phyloP scores from a whole-genome alignment of 441 rosid genomes.

The Mallotus japonicus region DNA sequence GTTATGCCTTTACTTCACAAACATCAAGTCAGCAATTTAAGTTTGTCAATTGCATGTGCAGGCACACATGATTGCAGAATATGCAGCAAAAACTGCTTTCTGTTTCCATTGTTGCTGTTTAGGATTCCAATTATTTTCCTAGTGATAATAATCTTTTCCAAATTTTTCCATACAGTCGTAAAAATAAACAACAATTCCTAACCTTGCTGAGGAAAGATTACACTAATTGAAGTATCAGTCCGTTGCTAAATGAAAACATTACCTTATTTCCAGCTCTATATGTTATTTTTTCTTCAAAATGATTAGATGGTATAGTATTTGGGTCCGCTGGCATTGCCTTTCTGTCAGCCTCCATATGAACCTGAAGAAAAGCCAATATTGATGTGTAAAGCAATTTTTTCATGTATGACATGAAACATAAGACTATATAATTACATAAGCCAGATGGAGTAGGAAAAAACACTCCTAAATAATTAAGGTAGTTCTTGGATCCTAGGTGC shows the following conservation, averaged over 20 bases:
- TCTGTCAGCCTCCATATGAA: constrained; percentile 92
- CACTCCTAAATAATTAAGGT: not conserved
- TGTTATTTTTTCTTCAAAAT: constrained; percentile 61
- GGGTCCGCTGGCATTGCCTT: constrained; percentile 60
- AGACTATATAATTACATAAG: not conserved
- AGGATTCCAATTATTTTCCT: not conserved
- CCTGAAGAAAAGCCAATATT: constrained; percentile 41
- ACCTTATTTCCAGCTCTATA: constrained; percentile 86
- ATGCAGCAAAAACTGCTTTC: not conserved
- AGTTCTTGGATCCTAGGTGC: not conserved
- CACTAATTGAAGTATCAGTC: not conserved
- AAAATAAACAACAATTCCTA: not conserved
- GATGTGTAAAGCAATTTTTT: constrained; percentile 13
- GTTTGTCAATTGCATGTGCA: not conserved
- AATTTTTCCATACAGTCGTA: not conserved
- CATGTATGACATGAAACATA: not conserved
- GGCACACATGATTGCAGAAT: not conserved
- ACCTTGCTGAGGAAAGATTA: not conserved
- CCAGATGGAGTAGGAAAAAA: not conserved
- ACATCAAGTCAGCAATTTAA: not conserved
- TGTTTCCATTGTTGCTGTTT: not conserved
- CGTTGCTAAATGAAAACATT: constrained; percentile 15
- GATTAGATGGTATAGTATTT: constrained; percentile 34
- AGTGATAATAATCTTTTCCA: not conserved
- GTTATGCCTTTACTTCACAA: not conserved